Evolutionary conservation across 1,139 yeast genomes (phyloP), one percentile per base, ranked within the genome.

Genomic region (Hanseniaspora gamundiae): DNA sequence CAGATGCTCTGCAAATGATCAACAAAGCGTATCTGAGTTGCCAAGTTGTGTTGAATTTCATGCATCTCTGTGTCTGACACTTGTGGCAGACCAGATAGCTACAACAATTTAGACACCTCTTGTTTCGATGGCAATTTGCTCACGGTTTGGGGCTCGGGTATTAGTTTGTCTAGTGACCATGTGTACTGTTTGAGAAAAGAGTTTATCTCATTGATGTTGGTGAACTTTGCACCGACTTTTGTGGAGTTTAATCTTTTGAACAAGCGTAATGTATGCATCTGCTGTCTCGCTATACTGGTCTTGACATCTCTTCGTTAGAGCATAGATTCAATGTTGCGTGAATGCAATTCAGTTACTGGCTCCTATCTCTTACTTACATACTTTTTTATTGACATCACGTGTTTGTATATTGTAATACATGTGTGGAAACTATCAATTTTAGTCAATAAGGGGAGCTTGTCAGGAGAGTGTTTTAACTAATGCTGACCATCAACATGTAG

Each of bases 21-120:
- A 31, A 75, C 64, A 50, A 76, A 71, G 13, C 61, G 59, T 54
- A 75, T 64, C 50, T 76, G 81, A 16, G 64, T 57, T 41, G 62
- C 60, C 48, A 76, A 59, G 2, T 69, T 64, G 2, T 50, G 43
- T 16, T 60, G 57, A 13, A 70, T 54, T 31, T 51, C 53, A 20
- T 55, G 52, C 21, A 64, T 58, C 22, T 62, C 53, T 22, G 48
- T 45, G 4, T 54, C 40, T 13, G 56, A 42, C 22, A 61, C 50
- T 20, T 57, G 53, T 19, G 66, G 60, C 6, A 76, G 52, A 0
- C 80, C 80, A 0, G 78, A 73, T 22, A 73, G 49, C 45, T 61
- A 59, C 35, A 73, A 56, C 51, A 74, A 47, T 39, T 55, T 61
- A 5, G 47, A 40, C 2, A 57, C 50, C 1, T 44, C 44, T 14